phyloP scores from a whole-genome alignment of 257 asterid genomes.

The Scutellaria barbata region DNA sequence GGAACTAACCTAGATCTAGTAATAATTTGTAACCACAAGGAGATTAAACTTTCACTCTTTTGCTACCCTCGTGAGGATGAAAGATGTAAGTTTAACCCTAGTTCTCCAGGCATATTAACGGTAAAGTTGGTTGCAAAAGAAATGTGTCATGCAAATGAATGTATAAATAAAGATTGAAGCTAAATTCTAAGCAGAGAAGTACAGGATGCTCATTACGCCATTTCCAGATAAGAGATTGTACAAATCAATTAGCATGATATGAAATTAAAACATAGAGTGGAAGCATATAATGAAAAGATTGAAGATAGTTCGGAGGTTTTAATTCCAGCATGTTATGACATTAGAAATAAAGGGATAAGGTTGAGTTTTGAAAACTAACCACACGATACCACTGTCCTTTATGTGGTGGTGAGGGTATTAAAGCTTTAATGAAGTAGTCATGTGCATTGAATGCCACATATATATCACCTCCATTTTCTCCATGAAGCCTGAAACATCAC shows the following conservation, averaged over 20 bases:
- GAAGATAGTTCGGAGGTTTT: neutral
- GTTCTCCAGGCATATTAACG: too few relatives aligned
- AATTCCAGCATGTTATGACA: neutral
- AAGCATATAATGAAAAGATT: neutral
- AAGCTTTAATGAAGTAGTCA: conserved; percentile 59
- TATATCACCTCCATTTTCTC: conserved; percentile 70
- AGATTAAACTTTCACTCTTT: too few relatives aligned
- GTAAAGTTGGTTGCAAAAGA: too few relatives aligned
- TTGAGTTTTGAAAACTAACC: conserved; percentile 58
- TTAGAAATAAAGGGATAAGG: conserved; percentile 13
- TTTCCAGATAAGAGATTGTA: neutral
- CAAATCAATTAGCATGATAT: conserved; percentile 18
- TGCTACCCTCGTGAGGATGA: too few relatives aligned
- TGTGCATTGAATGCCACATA: conserved; percentile 89
- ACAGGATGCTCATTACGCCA: too few relatives aligned
- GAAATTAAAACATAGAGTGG: neutral
- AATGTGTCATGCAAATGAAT: too few relatives aligned
- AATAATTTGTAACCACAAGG: neutral
- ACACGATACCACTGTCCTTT: conserved; percentile 74
- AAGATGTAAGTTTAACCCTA: too few relatives aligned
- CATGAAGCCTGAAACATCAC: conserved; percentile 70
- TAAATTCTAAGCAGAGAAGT: too few relatives aligned
- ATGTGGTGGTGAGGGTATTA: conserved; percentile 74
- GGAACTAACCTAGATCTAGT: neutral
- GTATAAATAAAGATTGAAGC: too few relatives aligned